Conservation (phyloP, 2,329 filamentous ascomycete genomes). For the Cordyceps tenuipes region DNA sequence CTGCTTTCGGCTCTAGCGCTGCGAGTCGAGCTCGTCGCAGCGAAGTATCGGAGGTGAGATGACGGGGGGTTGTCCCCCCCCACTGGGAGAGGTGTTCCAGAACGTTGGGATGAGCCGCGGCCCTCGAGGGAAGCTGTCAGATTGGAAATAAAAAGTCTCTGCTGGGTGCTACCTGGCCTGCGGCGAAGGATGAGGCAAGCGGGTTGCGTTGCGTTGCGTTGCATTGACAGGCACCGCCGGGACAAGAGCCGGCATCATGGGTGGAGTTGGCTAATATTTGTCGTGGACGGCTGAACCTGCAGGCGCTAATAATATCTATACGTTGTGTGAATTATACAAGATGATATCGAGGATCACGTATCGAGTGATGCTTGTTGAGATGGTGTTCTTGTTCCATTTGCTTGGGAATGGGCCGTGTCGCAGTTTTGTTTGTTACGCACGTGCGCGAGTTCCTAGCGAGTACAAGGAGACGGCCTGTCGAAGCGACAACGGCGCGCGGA, state of each 20-base stretch:
- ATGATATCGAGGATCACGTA: not conserved
- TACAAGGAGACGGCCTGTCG: too few relatives aligned
- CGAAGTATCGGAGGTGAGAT: not conserved
- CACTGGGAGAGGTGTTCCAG: conserved; percentile 4
- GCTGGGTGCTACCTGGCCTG: not conserved
- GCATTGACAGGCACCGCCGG: not conserved
- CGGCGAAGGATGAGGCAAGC: not conserved
- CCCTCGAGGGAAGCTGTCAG: not conserved
- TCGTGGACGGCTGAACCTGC: not conserved
- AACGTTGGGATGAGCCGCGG: not conserved
- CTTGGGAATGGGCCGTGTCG: too few relatives aligned
- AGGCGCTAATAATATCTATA: not conserved
- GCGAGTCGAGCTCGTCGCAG: not conserved
- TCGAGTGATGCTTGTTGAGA: not conserved
- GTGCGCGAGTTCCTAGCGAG: not conserved
- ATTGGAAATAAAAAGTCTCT: not conserved
- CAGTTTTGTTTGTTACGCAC: too few relatives aligned
- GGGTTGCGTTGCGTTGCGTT: not conserved
- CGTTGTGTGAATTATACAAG: not conserved
- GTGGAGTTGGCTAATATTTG: not conserved
- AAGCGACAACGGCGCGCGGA: not conserved
- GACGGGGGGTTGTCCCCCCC: not conserved
- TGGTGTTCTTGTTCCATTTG: not conserved
- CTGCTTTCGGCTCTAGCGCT: conserved; percentile 8
- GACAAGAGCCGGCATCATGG: not conserved